Evolutionary conservation across 441 rosid species (phyloP).

Genomic region (Adansonia rubrostipa): DNA sequence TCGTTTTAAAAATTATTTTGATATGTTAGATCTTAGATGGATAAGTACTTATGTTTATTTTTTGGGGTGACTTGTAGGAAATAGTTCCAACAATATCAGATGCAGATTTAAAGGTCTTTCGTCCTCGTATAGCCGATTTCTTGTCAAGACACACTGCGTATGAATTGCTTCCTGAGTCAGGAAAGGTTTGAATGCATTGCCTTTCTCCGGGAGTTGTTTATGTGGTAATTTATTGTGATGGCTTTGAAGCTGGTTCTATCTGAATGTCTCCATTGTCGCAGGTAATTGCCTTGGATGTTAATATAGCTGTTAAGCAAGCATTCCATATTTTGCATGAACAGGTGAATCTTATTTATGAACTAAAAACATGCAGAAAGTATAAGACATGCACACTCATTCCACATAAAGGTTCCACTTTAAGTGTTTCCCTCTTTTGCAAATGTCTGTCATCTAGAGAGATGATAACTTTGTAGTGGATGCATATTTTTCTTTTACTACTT

Average conservation of each 20-base stretch:
- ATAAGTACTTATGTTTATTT: neutral
- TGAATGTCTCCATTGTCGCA: conserved; percentile 30
- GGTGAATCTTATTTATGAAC: conserved; percentile 42
- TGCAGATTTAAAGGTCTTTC: conserved; percentile 58
- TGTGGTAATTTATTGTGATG: too few relatives aligned
- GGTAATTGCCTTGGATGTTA: conserved; percentile 74
- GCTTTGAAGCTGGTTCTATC: too few relatives aligned
- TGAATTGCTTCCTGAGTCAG: conserved; percentile 82
- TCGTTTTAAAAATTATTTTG: neutral
- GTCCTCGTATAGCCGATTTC: conserved; percentile 57
- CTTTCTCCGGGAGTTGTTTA: conserved; percentile 12
- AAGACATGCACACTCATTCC: neutral
- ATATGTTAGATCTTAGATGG: conserved; percentile 6
- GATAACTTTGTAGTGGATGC: neutral
- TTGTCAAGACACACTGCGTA: conserved; percentile 67
- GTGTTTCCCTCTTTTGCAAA: neutral
- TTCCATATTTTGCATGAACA: conserved; percentile 78
- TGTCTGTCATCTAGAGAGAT: neutral
- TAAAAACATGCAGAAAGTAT: conserved; percentile 11
- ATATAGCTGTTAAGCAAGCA: conserved; percentile 81
- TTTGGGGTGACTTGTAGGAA: neutral
- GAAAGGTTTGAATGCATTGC: conserved; percentile 66
- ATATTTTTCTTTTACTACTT: neutral
- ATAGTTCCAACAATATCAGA: conserved; percentile 55
- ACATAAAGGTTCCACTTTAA: neutral